Percentiles rank a stretch among this genome's conserved stretches.
phyloP scores from a whole-genome alignment of 2,329 filamentous ascomycete species.

The Colletotrichum acutatum region DNA sequence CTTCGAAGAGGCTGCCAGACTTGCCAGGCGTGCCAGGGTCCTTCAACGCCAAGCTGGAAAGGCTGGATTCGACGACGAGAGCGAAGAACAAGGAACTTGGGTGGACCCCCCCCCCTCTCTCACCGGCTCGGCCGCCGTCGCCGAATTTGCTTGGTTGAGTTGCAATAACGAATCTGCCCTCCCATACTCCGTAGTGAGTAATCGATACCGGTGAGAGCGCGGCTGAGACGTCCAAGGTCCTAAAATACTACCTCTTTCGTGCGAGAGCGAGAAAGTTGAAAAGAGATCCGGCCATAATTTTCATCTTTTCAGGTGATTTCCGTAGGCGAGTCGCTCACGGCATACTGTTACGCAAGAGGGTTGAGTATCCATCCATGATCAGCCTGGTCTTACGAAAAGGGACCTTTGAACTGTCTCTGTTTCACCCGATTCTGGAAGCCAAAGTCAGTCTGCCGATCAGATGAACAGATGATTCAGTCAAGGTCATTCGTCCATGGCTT shows the following conservation, averaged over 20 bases:
- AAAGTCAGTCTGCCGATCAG: conserved; percentile 9
- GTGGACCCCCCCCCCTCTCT: no score
- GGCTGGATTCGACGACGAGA: neutral
- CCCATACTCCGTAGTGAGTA: neutral
- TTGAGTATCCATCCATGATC: neutral
- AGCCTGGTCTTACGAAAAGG: neutral
- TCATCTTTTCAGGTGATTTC: neutral
- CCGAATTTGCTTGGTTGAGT: conserved; percentile 2
- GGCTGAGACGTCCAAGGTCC: neutral
- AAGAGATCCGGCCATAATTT: no score
- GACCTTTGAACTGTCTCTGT: neutral
- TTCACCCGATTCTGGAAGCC: conserved; percentile 12
- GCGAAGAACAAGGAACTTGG: neutral
- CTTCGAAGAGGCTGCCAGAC: neutral
- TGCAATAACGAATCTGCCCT: neutral
- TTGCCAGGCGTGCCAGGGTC: neutral
- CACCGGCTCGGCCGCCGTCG: neutral
- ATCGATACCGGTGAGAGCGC: neutral
- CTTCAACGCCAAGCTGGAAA: neutral
- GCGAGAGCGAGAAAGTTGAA: neutral
- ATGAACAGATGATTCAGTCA: neutral
- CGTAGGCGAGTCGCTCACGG: neutral
- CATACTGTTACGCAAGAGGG: neutral
- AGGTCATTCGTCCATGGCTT: neutral
- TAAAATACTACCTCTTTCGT: neutral